phyloP scores from a whole-genome alignment of 176 grass and related monocot species.

The Tillandsia leiboldiana region DNA sequence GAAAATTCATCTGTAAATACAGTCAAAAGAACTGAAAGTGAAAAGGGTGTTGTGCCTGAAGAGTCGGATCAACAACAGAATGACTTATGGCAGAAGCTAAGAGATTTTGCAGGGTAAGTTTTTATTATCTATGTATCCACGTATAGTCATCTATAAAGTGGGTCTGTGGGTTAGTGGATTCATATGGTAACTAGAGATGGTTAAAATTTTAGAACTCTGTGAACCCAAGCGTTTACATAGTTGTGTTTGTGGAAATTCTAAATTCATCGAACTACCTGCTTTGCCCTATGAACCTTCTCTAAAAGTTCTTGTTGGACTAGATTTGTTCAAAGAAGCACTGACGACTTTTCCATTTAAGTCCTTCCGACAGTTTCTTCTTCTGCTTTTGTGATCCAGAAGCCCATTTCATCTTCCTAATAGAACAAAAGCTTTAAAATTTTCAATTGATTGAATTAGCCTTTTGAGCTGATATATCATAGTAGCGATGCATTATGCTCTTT shows the following conservation, averaged over 20 bases:
- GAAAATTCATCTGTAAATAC: slow-evolving; percentile 13
- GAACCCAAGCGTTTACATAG: background rate
- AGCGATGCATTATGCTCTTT: background rate
- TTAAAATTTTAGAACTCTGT: background rate
- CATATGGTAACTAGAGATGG: background rate
- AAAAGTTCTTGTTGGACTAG: too few relatives aligned
- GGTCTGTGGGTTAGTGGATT: background rate
- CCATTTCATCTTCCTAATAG: too few relatives aligned
- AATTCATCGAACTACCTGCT: background rate
- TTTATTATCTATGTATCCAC: background rate
- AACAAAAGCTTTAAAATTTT: too few relatives aligned
- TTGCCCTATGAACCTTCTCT: too few relatives aligned
- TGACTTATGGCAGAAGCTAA: slow-evolving; percentile 79
- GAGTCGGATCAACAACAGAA: slow-evolving; percentile 35
- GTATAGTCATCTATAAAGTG: background rate
- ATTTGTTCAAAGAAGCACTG: too few relatives aligned
- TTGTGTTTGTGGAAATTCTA: background rate
- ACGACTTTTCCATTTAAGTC: too few relatives aligned
- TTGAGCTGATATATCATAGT: background rate
- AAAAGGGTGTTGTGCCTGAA: slow-evolving; percentile 30
- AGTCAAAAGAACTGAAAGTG: slow-evolving; percentile 40
- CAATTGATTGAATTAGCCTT: background rate
- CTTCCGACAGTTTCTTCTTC: too few relatives aligned
- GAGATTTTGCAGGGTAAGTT: slow-evolving; percentile 86
- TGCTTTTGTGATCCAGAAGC: too few relatives aligned